Evolutionary conservation across 2,329 filamentous ascomycete species (phyloP).

Genomic region (Fusarium gaditjirri): DNA sequence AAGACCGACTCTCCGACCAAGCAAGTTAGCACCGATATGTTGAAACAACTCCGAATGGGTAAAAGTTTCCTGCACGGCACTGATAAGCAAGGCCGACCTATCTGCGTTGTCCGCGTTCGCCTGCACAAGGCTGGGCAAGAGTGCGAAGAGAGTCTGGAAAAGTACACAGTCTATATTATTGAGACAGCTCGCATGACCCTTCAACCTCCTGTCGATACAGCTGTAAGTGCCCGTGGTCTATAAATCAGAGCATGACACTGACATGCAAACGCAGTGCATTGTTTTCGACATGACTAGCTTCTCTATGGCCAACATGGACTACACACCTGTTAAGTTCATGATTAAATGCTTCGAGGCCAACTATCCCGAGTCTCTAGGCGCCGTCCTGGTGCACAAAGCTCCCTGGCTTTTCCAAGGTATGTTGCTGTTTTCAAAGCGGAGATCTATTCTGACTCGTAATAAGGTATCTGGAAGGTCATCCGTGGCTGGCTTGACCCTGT

Average conservation of each 20-base stretch:
- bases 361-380: constrained; percentile 91
- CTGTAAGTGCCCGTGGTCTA: constrained; percentile 67
- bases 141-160: constrained; percentile 81
- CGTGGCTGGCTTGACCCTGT: constrained; percentile 97
- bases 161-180: constrained; percentile 92
- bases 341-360: constrained; percentile 99
- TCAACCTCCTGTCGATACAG: constrained; percentile 84
- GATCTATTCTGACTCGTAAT: constrained; percentile 10
- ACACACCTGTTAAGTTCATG: constrained; percentile 97
- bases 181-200: constrained; percentile 92
- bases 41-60: constrained; percentile 85
- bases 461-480: constrained; percentile 96
- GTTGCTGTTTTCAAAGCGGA: constrained; percentile 45
- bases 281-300: constrained; percentile 97
- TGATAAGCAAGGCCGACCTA: constrained; percentile 85
- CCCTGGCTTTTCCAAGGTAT: constrained; percentile 95
- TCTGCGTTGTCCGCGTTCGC: constrained; percentile 85
- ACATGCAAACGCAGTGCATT: constrained; percentile 71
- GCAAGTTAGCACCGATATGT: constrained; percentile 78
- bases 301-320: constrained; percentile 97
- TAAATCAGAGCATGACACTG: background rate
- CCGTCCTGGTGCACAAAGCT: constrained; percentile 92
- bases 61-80: constrained; percentile 92
- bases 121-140: constrained; percentile 87
- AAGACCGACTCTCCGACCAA: constrained; percentile 68